Conservation (phyloP, 2,329 filamentous ascomycete species). For the Fusarium albosuccineum region DNA sequence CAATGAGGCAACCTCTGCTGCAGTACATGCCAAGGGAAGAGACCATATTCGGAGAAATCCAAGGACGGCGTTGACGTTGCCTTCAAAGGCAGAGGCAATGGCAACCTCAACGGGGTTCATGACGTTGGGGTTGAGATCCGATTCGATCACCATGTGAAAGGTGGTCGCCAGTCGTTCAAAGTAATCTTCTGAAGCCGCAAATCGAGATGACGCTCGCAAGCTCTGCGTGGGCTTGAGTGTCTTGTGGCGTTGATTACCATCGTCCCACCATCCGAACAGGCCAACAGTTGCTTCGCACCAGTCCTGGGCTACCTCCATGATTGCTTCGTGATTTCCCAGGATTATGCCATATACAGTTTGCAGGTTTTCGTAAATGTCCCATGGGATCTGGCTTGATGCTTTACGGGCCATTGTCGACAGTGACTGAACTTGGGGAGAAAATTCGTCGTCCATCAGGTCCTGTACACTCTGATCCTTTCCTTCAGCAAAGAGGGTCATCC, state of each 20-base stretch:
- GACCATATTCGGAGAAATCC: slow-evolving; percentile 84
- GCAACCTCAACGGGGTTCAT: slow-evolving; percentile 83
- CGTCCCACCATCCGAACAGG: slow-evolving; percentile 93
- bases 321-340: slow-evolving; percentile 79
- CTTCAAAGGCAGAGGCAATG: slow-evolving; percentile 85
- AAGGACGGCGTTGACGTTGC: slow-evolving; percentile 81
- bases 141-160: slow-evolving; percentile 76
- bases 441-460: slow-evolving; percentile 49
- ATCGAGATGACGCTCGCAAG: slow-evolving; percentile 55
- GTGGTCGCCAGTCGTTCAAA: slow-evolving; percentile 78
- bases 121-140: slow-evolving; percentile 82
- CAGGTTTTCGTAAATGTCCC: slow-evolving; percentile 89
- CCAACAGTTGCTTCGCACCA: slow-evolving; percentile 92
- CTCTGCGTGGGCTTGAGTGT: slow-evolving; percentile 56
- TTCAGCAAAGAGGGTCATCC: slow-evolving; percentile 84
- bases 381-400: slow-evolving; percentile 88
- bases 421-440: slow-evolving; percentile 60
- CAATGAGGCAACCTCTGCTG: slow-evolving; percentile 86
- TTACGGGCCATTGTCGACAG: slow-evolving; percentile 77
- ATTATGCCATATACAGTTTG: slow-evolving; percentile 84
- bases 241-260: slow-evolving; percentile 68
- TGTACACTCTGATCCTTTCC: slow-evolving; percentile 68
- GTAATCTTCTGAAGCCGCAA: slow-evolving; percentile 75
- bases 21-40: slow-evolving; percentile 79
- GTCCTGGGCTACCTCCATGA: slow-evolving; percentile 83